phyloP scores from a whole-genome alignment of 2,329 filamentous ascomycete genomes.

The Pseudogymnoascus sp. region DNA sequence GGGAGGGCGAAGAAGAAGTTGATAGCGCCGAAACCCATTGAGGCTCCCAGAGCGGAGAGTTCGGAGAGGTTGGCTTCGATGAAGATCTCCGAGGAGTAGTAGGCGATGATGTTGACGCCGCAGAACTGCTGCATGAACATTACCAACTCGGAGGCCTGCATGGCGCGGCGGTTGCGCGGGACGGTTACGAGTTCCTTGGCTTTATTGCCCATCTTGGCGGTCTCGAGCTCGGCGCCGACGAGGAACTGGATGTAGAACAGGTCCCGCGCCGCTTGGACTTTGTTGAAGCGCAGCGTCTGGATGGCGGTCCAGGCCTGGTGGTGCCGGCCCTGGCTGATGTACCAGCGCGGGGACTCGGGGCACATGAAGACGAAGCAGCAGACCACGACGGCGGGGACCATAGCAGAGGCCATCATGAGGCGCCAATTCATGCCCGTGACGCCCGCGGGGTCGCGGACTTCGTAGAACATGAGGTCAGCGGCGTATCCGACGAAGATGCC shows the following conservation, averaged over 20 bases:
- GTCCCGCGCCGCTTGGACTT: constrained; percentile 48
- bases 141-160: constrained; percentile 53
- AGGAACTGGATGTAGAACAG: constrained; percentile 51
- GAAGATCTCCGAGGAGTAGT: constrained; percentile 58
- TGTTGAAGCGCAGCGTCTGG: constrained; percentile 41
- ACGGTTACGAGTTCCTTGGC: constrained; percentile 52
- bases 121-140: constrained; percentile 62
- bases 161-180: constrained; percentile 54
- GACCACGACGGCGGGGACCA: constrained; percentile 53
- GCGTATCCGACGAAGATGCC: constrained; percentile 53
- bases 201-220: constrained; percentile 43
- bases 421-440: constrained; percentile 59
- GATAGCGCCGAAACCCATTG: constrained; percentile 57
- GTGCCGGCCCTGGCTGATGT: constrained; percentile 42
- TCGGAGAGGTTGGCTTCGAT: constrained; percentile 44
- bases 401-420: constrained; percentile 61
- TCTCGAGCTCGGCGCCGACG: constrained; percentile 47
- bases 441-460: constrained; percentile 42
- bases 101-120: constrained; percentile 49
- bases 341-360: constrained; percentile 45
- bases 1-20: constrained; percentile 60
- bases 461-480: constrained; percentile 55
- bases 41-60: constrained; percentile 48
- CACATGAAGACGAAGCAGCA: constrained; percentile 37
- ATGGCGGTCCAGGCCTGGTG: constrained; percentile 41